Evolutionary conservation across 1,139 yeast genomes (phyloP), one percentile per base, ranked within the genome.

Genomic region (Hemisphaericaspora subhashii): DNA sequence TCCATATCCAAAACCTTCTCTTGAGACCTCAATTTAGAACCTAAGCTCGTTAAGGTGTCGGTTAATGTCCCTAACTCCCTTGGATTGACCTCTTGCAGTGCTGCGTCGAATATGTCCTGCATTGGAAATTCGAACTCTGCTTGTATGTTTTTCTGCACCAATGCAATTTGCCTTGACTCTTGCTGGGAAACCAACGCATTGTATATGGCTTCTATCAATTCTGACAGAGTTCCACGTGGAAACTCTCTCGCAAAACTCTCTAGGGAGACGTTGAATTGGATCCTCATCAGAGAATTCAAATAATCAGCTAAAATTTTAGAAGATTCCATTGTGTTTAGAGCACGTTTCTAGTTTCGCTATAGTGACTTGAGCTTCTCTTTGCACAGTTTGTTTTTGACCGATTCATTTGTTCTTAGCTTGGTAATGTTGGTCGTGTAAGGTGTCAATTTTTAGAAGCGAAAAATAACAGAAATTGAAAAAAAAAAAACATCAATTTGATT

Each of bases 81-180:
- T 14, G 33, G 27, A 15, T 13, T 36, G 5, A 35, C 31, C 14
- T 17, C 35, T 12, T 32, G 35, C 25, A 30, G 33, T n/a, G 36
- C 29, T 5, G 35, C 30, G 7, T 27, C 35, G 17, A 32, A 34
- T 10, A 42, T 34, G 23, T 40, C 44, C 31, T 46, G 41, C 8
- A 61, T 36, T 1, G 72, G 68, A 4, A 60, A 42, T 16, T 60
- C 42, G 35, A 64, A 63, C 24, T 52, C 48, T 1, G 46, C 15
- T 3, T 44, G 38, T 3, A 65, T 57, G 22, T 50, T 47, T 0
- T 33, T 23, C n/a, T 43, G 39, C 1, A 63, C 48, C 3, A 36
- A 38, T 3, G 47, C 37, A 3, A 53, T 14, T 15, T 48, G 33
- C 2, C 34, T 26, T 3, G 33, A 29, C 2, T 43, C 30, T 39